Base-by-base conservation (phyloP, 1,139 yeast species). In the Pichia sp. region DNA sequence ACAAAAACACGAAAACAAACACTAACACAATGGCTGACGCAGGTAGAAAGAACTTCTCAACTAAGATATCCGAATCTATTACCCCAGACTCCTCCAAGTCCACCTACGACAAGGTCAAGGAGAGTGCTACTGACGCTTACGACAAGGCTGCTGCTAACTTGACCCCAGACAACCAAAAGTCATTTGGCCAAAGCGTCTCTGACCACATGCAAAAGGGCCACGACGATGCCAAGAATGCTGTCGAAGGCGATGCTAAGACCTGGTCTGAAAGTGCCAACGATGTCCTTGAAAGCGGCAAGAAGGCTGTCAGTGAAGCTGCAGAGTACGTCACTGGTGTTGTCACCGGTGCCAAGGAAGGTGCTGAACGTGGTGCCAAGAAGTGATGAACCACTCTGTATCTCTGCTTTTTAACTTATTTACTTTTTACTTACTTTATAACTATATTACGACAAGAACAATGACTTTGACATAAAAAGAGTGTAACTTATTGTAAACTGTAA, bases 61-160 rank as follows among this genome's bases (percentile, higher is more conserved):
- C 82, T 67, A 87, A 88, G 71, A 70, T 78, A 55, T 46, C 73
- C 49, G 95, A 87, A 75, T 63, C 77, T 42, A 54, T 85, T 47
- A 86, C 79, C 59, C 96, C 96, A 63, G 83, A 88, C 54, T 69
- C 79, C 47, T 76, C 85, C 66, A 89, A 89, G 75, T 58, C 82
- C 41, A 70, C 74, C 58, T 67, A 71, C 38, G 85, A 87, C 61
- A 72, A 83, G 70, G 83, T 81, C 56, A 83, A 85, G 75, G 96
- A 89, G 72, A 53, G 67, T 36, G 81, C 79, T 54, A 83, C 95
- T 49, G 84, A 78, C 65, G 65, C 72, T 35, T 74, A 72, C 57
- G 96, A 89, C 75, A 73, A 77, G 63, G 67, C 76, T 45, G 90
- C 85, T 53, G 73, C 76, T 47, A 67, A 73, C 51, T 62, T 73